Conservation (phyloP, 1,284 basidiomycete genomes). For the Heterobasidion parviporum region DNA sequence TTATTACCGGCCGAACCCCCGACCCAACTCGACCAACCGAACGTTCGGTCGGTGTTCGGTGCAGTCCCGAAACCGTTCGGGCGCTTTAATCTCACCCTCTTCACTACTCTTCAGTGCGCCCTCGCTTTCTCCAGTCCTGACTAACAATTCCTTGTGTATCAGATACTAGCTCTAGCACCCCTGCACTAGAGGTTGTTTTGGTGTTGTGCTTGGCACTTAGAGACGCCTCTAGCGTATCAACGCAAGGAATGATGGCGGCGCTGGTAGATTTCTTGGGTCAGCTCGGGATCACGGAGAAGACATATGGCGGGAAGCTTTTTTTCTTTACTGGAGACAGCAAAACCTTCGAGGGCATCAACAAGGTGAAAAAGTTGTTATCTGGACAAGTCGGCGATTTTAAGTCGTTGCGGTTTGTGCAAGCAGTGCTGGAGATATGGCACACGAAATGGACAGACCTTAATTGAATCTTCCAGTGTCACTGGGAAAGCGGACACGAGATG, state of each 20-base stretch:
- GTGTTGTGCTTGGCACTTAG: too few relatives aligned
- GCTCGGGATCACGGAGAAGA: conserved; percentile 6
- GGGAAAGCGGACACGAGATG: not conserved
- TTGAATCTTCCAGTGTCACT: not conserved
- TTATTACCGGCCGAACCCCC: too few relatives aligned
- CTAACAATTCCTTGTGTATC: too few relatives aligned
- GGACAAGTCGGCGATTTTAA: not conserved
- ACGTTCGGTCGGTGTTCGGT: too few relatives aligned
- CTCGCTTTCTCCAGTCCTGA: too few relatives aligned
- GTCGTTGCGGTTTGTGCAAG: conserved; percentile 6
- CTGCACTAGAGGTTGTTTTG: too few relatives aligned
- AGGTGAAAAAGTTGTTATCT: conserved; percentile 5
- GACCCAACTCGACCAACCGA: too few relatives aligned
- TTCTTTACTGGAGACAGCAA: conserved; percentile 12
- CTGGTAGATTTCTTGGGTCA: conserved; percentile 10
- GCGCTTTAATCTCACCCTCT: too few relatives aligned
- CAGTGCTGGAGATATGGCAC: conserved; percentile 13
- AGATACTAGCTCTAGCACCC: too few relatives aligned
- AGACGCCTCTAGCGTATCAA: too few relatives aligned
- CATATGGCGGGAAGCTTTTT: not conserved
- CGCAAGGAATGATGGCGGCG: conserved; percentile 9
- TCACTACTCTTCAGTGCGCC: too few relatives aligned
- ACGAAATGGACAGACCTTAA: conserved; percentile 13
- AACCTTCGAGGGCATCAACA: conserved; percentile 8
- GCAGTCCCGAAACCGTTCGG: too few relatives aligned